Conservation (phyloP, 2,329 filamentous ascomycete genomes). For the Arthrobotrys pseudoclavata region DNA sequence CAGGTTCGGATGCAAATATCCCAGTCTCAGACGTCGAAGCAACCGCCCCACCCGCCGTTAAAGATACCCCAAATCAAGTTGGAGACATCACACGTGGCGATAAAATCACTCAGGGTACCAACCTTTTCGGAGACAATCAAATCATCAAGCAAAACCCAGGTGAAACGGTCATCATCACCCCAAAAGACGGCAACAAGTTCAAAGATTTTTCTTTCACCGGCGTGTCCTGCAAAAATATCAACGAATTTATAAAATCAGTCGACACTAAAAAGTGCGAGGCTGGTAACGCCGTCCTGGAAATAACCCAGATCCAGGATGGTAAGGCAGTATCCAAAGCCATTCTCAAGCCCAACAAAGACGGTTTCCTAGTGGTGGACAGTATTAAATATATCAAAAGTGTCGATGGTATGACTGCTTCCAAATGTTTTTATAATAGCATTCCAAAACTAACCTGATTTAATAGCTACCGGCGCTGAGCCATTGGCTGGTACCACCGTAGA, state of each 20-base stretch:
- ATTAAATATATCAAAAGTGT: too few relatives aligned
- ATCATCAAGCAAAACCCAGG: not conserved
- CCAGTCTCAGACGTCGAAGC: too few relatives aligned
- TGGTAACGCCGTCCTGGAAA: not conserved
- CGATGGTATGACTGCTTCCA: not conserved
- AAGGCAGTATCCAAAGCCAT: not conserved
- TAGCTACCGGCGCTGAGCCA: too few relatives aligned
- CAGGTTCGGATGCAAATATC: too few relatives aligned
- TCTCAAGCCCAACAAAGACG: not conserved
- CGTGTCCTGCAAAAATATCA: not conserved
- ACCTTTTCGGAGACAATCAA: not conserved
- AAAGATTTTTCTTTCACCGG: not conserved
- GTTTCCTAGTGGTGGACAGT: not conserved
- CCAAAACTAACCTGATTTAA: too few relatives aligned
- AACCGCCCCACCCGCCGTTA: too few relatives aligned
- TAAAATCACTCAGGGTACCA: too few relatives aligned
- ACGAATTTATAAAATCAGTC: not conserved
- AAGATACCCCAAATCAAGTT: too few relatives aligned
- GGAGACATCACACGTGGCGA: too few relatives aligned
- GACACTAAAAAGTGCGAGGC: not conserved
- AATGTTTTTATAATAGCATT: too few relatives aligned
- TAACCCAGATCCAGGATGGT: not conserved
- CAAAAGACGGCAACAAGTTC: not conserved
- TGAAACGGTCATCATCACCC: not conserved
- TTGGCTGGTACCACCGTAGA: too few relatives aligned